phyloP scores from a whole-genome alignment of 148 eudicot species.

The Rhododendron ovatum region DNA sequence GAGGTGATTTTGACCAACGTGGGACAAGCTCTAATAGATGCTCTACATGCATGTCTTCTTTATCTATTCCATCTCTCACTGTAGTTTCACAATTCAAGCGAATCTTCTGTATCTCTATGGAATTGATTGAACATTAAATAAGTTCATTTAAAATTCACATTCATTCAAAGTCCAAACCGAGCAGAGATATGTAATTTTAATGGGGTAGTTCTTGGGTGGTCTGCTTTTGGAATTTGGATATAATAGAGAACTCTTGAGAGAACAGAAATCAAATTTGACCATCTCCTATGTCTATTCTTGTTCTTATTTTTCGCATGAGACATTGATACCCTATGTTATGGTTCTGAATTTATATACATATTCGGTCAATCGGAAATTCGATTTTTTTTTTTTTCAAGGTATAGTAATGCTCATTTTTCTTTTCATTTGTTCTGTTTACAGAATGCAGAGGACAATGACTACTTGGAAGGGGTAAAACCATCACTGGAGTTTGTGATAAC shows the following conservation, averaged over 20 bases:
- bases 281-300: neutral
- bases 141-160: neutral
- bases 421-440: slow-evolving; percentile 10
- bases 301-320: neutral
- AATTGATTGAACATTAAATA: neutral
- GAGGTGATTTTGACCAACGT: too few species aligned
- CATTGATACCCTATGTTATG: neutral
- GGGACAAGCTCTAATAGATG: too few species aligned
- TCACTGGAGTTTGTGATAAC: slow-evolving; percentile 64
- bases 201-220: neutral
- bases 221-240: neutral
- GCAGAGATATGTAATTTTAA: neutral
- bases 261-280: neutral
- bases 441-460: slow-evolving; percentile 85
- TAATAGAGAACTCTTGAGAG: neutral
- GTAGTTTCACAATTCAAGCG: neutral
- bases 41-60: neutral
- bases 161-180: neutral
- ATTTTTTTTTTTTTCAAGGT: neutral
- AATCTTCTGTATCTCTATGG: neutral
- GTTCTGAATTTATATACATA: neutral
- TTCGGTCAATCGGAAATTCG: too few species aligned
- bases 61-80: neutral
- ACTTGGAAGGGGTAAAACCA: slow-evolving; percentile 50
- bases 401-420: neutral